Percentiles rank a stretch among this genome's conserved stretches.
Conservation (phyloP, 192 early-diverging fungal species). For the Coemansia sp. region DNA sequence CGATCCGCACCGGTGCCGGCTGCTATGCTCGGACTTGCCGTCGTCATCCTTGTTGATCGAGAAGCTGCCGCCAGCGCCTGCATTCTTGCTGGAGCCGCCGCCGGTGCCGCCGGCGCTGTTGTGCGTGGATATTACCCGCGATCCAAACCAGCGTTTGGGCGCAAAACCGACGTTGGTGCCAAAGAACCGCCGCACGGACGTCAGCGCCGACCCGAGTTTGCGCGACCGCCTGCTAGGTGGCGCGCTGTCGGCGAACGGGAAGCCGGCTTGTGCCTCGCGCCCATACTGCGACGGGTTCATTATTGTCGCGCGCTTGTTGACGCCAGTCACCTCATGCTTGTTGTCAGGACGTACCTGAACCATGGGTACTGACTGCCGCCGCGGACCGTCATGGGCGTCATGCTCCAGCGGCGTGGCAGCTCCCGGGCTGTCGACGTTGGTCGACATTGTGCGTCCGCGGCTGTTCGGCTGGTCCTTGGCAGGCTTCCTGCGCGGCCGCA, state of each 20-base stretch:
- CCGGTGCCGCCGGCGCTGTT: background rate
- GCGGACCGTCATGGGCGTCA: constrained; percentile 25
- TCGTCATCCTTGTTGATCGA: constrained; percentile 20
- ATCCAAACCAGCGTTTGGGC: constrained; percentile 49
- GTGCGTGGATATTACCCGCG: constrained; percentile 14
- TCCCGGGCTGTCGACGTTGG: constrained; percentile 17
- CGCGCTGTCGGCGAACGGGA: constrained; percentile 30
- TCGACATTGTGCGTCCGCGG: constrained; percentile 45
- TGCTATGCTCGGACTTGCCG: background rate
- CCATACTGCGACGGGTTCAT: constrained; percentile 42
- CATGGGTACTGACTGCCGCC: constrained; percentile 49
- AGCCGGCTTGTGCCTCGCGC: constrained; percentile 22
- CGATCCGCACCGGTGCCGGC: constrained; percentile 28
- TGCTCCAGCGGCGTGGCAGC: constrained; percentile 7
- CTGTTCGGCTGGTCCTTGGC: constrained; percentile 12
- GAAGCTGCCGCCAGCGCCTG: constrained; percentile 28
- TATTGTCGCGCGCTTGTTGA: constrained; percentile 49
- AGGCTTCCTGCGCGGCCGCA: constrained; percentile 33
- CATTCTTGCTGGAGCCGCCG: constrained; percentile 12
- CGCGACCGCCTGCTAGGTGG: constrained; percentile 35
- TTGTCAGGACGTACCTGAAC: constrained; percentile 18
- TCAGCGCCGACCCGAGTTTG: constrained; percentile 47
- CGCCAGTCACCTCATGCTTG: constrained; percentile 27
- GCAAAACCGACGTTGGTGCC: constrained; percentile 16
- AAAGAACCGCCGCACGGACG: constrained; percentile 52